Percentiles rank a stretch among this genome's conserved stretches.
Evolutionary conservation across 2,329 filamentous ascomycete species (phyloP).

Genomic region (Colletotrichum aenigma): DNA sequence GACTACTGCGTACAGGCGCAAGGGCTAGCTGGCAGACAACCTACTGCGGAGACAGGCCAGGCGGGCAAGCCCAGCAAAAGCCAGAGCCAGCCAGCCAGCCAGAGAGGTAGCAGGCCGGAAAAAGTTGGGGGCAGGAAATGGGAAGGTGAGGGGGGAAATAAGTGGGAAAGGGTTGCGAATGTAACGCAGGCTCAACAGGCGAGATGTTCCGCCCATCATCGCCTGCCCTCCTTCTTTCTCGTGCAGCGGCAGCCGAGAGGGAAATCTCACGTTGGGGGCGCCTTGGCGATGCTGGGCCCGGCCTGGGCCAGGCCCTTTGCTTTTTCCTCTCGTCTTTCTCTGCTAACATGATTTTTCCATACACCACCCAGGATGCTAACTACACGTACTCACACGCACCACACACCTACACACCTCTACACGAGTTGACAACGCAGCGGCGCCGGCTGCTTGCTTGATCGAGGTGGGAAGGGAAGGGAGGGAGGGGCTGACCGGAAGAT

Average conservation of each 20-base stretch:
- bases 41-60: not conserved
- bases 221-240: not conserved
- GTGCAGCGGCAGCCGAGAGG: not conserved
- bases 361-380: not conserved
- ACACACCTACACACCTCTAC: not conserved
- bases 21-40: not conserved
- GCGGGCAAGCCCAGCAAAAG: not conserved
- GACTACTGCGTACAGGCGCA: not conserved
- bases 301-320: not conserved
- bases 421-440: not conserved
- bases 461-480: not conserved
- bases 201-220: conserved; percentile 10
- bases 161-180: conserved; percentile 17
- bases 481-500: not conserved
- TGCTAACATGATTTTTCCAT: not conserved
- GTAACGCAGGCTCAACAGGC: conserved; percentile 17
- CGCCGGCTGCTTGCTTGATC: conserved; percentile 15
- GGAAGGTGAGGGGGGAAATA: not conserved
- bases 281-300: not conserved
- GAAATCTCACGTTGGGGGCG: not conserved
- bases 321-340: not conserved
- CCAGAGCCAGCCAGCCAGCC: not conserved
- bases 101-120: not conserved
- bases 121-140: conserved; percentile 3
- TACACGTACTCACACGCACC: not conserved